phyloP scores from a whole-genome alignment of 495 filamentous ascomycete species.

The Penicillium salamii region DNA sequence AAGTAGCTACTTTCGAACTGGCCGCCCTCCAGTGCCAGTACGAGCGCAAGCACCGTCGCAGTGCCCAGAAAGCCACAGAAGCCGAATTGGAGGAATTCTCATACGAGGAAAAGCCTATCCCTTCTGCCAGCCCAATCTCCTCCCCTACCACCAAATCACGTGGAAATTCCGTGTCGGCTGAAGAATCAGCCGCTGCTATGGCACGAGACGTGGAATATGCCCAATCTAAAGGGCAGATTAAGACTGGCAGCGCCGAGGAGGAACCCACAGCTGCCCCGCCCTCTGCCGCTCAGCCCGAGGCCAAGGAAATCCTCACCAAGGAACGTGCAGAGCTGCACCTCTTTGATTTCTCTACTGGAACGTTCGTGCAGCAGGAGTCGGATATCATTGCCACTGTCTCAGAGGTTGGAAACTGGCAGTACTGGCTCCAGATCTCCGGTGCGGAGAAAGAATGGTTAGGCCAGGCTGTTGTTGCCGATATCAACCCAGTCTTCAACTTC shows the following conservation, averaged over 20 bases:
- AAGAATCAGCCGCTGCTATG: constrained; percentile 40
- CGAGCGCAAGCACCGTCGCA: constrained; percentile 86
- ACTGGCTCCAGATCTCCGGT: constrained; percentile 88
- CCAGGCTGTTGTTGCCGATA: constrained; percentile 77
- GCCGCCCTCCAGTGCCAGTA: constrained; percentile 92
- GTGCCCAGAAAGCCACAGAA: constrained; percentile 74
- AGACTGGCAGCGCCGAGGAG: constrained; percentile 26
- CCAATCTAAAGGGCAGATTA: constrained; percentile 38
- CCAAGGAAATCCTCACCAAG: constrained; percentile 66
- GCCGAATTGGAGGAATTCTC: constrained; percentile 76
- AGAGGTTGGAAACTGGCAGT: constrained; percentile 88
- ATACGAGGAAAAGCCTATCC: constrained; percentile 78
- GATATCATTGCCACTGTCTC: constrained; percentile 74
- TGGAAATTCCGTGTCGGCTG: constrained; percentile 26
- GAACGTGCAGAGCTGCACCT: constrained; percentile 85
- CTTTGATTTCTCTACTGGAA: constrained; percentile 81
- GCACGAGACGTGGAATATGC: constrained; percentile 48
- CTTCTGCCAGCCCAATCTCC: constrained; percentile 72
- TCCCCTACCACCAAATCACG: constrained; percentile 56
- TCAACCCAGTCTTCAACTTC: constrained; percentile 99
- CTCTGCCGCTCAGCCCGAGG: constrained; percentile 62
- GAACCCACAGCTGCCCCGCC: constrained; percentile 47
- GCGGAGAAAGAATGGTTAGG: constrained; percentile 82
- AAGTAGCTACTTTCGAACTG: constrained; percentile 76
- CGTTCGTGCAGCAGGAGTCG: constrained; percentile 78